These are phyloP conservation scores for Mychonastes homosphaera DNA, from an alignment of 139 green algal genomes.

Conservation along the genomic window DNA sequence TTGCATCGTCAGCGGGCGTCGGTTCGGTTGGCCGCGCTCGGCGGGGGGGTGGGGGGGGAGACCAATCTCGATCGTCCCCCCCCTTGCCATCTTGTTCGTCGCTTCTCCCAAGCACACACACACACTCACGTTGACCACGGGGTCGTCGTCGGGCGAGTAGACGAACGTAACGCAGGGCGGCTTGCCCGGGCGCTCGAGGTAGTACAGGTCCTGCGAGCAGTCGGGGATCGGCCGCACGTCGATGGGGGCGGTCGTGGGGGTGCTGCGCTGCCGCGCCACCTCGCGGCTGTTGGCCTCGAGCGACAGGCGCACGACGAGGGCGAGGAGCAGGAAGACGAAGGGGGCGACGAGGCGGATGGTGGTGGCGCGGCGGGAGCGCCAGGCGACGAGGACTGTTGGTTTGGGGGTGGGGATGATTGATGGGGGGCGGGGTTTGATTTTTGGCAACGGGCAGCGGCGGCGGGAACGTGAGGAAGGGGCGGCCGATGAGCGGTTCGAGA, in stretches of 20 bases:
- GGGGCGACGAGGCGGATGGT: constrained; percentile 57
- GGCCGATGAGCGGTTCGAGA: no score
- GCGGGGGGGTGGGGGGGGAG: constrained; percentile 1
- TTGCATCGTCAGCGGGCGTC: neutral
- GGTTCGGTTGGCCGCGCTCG: neutral
- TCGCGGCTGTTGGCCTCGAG: constrained; percentile 29
- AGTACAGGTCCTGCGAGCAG: constrained; percentile 53
- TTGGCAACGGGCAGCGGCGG: no score
- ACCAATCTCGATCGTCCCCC: neutral
- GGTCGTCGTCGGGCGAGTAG: constrained; percentile 47
- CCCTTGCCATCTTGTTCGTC: neutral
- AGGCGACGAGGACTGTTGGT: constrained; percentile 49
- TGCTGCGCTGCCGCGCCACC: constrained; percentile 5
- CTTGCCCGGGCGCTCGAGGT: constrained; percentile 30
- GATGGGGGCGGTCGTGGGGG: neutral
- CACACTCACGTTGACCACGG: constrained; percentile 8
- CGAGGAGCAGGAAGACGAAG: constrained; percentile 79
- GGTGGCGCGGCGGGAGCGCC: constrained; percentile 61
- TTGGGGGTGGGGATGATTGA: no score
- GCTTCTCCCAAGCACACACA: no score
- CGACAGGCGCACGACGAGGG: constrained; percentile 53
- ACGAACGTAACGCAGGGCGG: constrained; percentile 62
- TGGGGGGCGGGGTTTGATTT: no score
- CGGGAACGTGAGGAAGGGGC: no score
- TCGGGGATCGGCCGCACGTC: constrained; percentile 33